A percentile compares a stretch with the other conserved stretches of the same genome.
Conservation (phyloP, 2,329 filamentous ascomycete species). For the Clonostachys rosea region DNA sequence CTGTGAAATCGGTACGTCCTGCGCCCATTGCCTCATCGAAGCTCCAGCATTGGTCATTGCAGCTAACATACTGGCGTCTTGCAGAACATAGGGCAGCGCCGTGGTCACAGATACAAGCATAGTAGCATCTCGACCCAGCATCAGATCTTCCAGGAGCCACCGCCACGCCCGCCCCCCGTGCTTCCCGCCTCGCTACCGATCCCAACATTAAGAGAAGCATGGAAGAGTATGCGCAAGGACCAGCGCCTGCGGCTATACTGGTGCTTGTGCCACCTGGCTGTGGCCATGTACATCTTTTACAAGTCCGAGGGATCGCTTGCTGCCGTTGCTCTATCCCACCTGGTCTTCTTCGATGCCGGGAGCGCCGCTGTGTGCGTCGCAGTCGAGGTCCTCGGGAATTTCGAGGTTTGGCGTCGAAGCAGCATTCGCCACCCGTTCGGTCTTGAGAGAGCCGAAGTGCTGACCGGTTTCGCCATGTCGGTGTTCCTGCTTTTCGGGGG, state of each 20-base stretch:
- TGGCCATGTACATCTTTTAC: constrained; percentile 83
- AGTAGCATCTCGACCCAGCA: constrained; percentile 84
- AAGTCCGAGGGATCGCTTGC: constrained; percentile 81
- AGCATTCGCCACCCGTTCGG: constrained; percentile 92
- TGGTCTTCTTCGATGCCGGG: constrained; percentile 93
- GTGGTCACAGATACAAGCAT: constrained; percentile 97
- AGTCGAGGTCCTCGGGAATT: constrained; percentile 92
- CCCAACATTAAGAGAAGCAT: constrained; percentile 83
- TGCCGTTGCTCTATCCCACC: constrained; percentile 85
- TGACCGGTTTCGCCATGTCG: constrained; percentile 93
- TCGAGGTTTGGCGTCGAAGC: constrained; percentile 94
- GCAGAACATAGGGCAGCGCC: constrained; percentile 83
- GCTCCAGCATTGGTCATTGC: not conserved
- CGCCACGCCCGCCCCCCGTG: constrained; percentile 77
- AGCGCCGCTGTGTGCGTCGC: constrained; percentile 87
- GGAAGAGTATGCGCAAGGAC: constrained; percentile 83
- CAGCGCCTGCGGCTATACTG: constrained; percentile 81
- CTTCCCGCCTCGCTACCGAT: constrained; percentile 89
- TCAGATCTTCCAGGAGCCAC: constrained; percentile 93
- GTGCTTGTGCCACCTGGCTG: constrained; percentile 82
- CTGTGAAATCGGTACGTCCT: constrained; percentile 68
- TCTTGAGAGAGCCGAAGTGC: constrained; percentile 85
- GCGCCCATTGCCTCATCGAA: too few relatives aligned
- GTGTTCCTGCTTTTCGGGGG: constrained; percentile 97
- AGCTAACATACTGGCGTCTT: constrained; percentile 1